Percentiles rank a stretch among this genome's conserved stretches.
Conservation (phyloP, 805 yeast genomes). For the Maudiozyma pseudohumilis region DNA sequence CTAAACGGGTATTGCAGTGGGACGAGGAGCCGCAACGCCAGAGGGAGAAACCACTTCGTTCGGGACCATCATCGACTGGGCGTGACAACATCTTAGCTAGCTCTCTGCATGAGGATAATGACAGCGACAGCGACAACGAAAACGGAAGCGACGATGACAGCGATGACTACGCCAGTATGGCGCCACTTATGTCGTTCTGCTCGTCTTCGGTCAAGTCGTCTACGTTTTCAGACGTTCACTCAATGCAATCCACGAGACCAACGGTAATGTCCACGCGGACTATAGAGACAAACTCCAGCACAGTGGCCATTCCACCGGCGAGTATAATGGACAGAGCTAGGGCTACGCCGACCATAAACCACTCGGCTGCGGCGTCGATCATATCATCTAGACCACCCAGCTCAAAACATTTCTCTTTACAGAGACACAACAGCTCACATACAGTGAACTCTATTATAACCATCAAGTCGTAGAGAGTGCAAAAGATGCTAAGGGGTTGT, state of each 20-base stretch:
- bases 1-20: neutral
- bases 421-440: conserved; percentile 14
- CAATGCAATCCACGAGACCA: conserved; percentile 30
- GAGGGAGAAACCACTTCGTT: neutral
- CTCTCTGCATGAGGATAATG: neutral
- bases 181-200: conserved; percentile 28
- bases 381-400: conserved; percentile 15
- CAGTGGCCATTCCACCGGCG: conserved; percentile 67
- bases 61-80: neutral
- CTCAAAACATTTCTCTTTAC: conserved; percentile 13
- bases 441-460: conserved; percentile 15
- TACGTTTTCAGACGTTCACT: conserved; percentile 29
- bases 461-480: conserved; percentile 13
- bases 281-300: conserved; percentile 48
- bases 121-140: neutral
- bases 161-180: conserved; percentile 24
- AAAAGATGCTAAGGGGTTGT: no score
- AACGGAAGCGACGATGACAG: neutral
- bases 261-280: conserved; percentile 30
- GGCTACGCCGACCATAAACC: conserved; percentile 6
- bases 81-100: neutral
- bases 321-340: conserved; percentile 50
- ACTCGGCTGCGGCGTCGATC: conserved; percentile 10
- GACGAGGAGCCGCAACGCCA: neutral
- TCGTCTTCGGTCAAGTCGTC: conserved; percentile 31